Evolutionary conservation across 2,329 filamentous ascomycete species (phyloP), one percentile per base, ranked within the genome.

Genomic region (Epichloe gansuensis): DNA sequence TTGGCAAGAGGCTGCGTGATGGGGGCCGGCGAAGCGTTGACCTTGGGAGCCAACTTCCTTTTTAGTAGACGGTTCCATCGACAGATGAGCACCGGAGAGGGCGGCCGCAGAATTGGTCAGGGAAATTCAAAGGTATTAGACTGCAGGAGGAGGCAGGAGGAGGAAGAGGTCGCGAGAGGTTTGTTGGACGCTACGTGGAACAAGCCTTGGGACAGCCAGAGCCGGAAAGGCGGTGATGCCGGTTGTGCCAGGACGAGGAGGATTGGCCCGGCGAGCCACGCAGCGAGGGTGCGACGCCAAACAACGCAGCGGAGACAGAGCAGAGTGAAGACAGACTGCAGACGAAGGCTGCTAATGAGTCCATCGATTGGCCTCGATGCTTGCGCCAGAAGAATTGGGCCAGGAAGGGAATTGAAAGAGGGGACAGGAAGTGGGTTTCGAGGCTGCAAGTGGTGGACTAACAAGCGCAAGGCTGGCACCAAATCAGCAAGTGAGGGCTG

Each of bases 1-100:
- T 37, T 44, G 46, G 42, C 21, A 37, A 51, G 17, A 42, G 66
- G 56, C 55, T 65, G 66, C 56, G 62, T 55, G 42, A 63, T 65
- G 46, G 64, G 60, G 54, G 60, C 60, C 41, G 61, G 52, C 50
- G 65, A 63, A 58, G 65, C 60, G 62, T 55, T 59, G 59, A 70
- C 67, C 59, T 72, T 72, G 38, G 70, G 70, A 60, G 70, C 70
- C 64, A 72, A 63, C 64, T 71, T 71, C 60, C 70, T 67, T 62
- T 57, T 72, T 72, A 54, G 59, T 69, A 46, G 67, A 68, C 57
- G 69, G 69, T 63, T 72, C 70, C 70, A 72, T 72, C 59, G 63
- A 62, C 59, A 56, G 43, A 52, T 34, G 46, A 46, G 42, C 35
- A 38, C 38, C 44, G 53, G 48, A 54, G 49, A 55, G 46, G 53